These are phyloP conservation scores for Citrullus amarus DNA, from an alignment of 306 rosid genomes.

Conservation along the genomic window DNA sequence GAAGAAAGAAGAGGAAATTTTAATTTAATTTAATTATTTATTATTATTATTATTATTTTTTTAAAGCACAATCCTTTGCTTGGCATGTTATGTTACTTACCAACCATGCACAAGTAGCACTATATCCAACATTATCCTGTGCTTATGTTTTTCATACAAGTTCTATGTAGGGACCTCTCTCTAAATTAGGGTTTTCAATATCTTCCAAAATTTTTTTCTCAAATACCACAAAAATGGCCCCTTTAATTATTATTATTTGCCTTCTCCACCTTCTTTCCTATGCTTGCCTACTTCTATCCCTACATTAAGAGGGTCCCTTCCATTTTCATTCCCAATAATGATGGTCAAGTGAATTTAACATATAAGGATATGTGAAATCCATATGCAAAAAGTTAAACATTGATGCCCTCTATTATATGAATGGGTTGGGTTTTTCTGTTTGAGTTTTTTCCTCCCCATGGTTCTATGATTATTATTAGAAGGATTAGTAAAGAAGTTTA, in stretches of 20 bases:
- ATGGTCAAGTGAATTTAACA: neutral
- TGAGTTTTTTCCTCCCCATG: too few relatives aligned
- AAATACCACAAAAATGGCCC: neutral
- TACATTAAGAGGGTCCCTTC: neutral
- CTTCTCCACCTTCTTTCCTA: neutral
- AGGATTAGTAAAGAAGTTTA: too few relatives aligned
- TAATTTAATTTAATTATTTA: too few relatives aligned
- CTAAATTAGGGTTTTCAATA: slow-evolving; percentile 7
- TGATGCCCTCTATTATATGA: neutral
- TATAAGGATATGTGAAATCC: neutral
- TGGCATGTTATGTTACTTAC: slow-evolving; percentile 38
- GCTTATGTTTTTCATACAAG: neutral
- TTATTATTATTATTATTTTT: neutral
- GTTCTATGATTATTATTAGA: too few relatives aligned
- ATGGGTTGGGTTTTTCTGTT: too few relatives aligned
- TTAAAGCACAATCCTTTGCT: slow-evolving; percentile 11
- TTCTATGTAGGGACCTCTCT: slow-evolving; percentile 6
- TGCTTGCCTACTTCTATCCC: neutral
- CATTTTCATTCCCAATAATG: neutral
- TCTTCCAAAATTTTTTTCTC: neutral
- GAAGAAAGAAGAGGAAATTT: neutral
- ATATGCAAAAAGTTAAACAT: neutral
- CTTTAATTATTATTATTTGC: neutral
- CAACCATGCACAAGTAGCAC: slow-evolving; percentile 43
- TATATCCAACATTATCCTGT: neutral